These are phyloP conservation scores for Pythium myriotylum DNA, from an alignment of 352 stramenopile genomes.

Conservation along the genomic window DNA sequence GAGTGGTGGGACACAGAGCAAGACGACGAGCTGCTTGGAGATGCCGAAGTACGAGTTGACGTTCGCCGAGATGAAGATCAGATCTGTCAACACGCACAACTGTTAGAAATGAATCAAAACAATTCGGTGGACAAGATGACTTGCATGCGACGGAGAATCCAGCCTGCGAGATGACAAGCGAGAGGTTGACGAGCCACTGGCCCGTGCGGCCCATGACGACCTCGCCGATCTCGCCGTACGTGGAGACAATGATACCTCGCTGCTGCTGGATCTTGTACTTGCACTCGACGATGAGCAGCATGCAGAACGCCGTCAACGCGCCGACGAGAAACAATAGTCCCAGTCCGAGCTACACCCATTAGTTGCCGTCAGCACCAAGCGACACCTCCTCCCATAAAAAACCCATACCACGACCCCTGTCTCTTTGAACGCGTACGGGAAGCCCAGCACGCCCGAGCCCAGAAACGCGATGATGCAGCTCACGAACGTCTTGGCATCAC, in stretches of 20 bases:
- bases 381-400: no score
- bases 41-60: constrained; percentile 51
- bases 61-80: constrained; percentile 87
- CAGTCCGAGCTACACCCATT: constrained; percentile 31
- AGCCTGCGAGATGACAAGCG: constrained; percentile 62
- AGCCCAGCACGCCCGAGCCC: constrained; percentile 69
- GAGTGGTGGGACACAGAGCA: constrained; percentile 41
- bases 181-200: constrained; percentile 63
- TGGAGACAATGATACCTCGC: constrained; percentile 16
- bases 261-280: constrained; percentile 33
- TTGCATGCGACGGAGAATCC: constrained; percentile 69
- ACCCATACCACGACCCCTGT: constrained; percentile 62
- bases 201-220: constrained; percentile 49
- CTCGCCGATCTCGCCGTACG: constrained; percentile 65
- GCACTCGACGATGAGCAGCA: constrained; percentile 37
- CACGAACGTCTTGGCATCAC: constrained; percentile 34
- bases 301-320: constrained; percentile 34
- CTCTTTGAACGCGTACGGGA: constrained; percentile 80
- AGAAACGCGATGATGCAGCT: constrained; percentile 73
- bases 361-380: no score
- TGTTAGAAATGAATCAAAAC: neutral
- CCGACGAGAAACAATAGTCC: constrained; percentile 22
- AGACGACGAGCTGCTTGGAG: constrained; percentile 34
- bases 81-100: constrained; percentile 29
- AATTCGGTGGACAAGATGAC: neutral